Evolutionary conservation across 805 yeast genomes (phyloP).

Genomic region (Schizosaccharomyces lindneri): DNA sequence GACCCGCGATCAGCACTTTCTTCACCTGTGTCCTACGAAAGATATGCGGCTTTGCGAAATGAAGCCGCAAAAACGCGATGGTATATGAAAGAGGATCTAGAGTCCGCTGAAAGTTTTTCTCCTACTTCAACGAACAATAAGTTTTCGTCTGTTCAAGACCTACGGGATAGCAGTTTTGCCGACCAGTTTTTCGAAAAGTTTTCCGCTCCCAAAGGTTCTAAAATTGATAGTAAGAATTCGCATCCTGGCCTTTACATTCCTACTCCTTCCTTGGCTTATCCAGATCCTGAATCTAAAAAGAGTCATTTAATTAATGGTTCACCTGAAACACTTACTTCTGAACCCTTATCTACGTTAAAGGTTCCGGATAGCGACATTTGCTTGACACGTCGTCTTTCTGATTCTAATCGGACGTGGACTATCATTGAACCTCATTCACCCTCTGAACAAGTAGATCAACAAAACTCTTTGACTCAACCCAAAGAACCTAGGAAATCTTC

Average conservation of each 20-base stretch:
- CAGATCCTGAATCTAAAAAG: not conserved
- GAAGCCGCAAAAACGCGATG: not conserved
- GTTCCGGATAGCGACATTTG: not conserved
- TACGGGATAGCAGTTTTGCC: too few species aligned
- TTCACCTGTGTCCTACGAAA: too few species aligned
- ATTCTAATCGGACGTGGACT: not conserved
- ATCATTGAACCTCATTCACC: not conserved
- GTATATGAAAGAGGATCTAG: not conserved
- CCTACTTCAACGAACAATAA: not conserved
- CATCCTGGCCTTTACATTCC: not conserved
- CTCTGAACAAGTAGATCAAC: not conserved
- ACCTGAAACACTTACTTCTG: not conserved
- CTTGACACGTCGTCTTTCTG: not conserved
- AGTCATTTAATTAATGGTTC: not conserved
- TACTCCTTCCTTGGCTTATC: not conserved
- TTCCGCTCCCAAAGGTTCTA: not conserved
- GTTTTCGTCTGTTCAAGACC: too few species aligned
- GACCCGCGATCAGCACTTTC: too few species aligned
- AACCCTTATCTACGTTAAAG: not conserved
- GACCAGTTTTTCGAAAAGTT: too few species aligned
- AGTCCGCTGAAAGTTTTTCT: not conserved
- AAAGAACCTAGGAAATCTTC: not conserved
- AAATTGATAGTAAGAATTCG: not conserved
- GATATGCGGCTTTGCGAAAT: not conserved
- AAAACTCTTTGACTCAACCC: not conserved